Conservation (phyloP, 2,329 filamentous ascomycete genomes). For the Colletotrichum nymphaeae region DNA sequence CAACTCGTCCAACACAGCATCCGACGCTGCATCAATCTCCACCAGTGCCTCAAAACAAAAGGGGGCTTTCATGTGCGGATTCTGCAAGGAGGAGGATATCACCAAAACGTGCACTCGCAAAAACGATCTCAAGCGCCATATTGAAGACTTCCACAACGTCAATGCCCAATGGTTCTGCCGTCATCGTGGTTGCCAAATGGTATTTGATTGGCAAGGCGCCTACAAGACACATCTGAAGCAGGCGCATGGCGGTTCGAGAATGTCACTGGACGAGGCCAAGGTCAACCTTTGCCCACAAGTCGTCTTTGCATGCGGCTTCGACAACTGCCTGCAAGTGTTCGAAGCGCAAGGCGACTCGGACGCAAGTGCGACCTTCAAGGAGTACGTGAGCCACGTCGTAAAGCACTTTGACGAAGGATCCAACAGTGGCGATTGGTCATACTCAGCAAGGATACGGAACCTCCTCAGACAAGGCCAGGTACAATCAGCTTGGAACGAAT, state of each 20-base stretch:
- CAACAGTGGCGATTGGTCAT: conserved; percentile 55
- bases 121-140: conserved; percentile 61
- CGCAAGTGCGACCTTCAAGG: conserved; percentile 52
- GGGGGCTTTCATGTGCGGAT: conserved; percentile 51
- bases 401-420: conserved; percentile 59
- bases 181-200: conserved; percentile 54
- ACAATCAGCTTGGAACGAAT: conserved; percentile 50
- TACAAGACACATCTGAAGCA: conserved; percentile 60
- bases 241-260: conserved; percentile 54
- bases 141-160: conserved; percentile 60
- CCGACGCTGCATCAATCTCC: conserved; percentile 39
- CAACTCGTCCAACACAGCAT: conserved; percentile 22
- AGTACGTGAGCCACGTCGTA: conserved; percentile 59
- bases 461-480: conserved; percentile 54
- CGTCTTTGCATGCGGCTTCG: conserved; percentile 61
- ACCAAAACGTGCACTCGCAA: conserved; percentile 57
- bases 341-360: conserved; percentile 55
- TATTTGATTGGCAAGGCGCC: conserved; percentile 60
- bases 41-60: conserved; percentile 49
- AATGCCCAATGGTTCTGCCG: conserved; percentile 60
- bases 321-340: conserved; percentile 55
- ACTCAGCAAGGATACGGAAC: conserved; percentile 57
- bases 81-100: conserved; percentile 56
- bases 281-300: conserved; percentile 57
- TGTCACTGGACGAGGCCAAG: conserved; percentile 55